These are phyloP conservation scores for Rhizophagus sp. DNA, from an alignment of 192 early-diverging fungal genomes.

Conservation along the genomic window DNA sequence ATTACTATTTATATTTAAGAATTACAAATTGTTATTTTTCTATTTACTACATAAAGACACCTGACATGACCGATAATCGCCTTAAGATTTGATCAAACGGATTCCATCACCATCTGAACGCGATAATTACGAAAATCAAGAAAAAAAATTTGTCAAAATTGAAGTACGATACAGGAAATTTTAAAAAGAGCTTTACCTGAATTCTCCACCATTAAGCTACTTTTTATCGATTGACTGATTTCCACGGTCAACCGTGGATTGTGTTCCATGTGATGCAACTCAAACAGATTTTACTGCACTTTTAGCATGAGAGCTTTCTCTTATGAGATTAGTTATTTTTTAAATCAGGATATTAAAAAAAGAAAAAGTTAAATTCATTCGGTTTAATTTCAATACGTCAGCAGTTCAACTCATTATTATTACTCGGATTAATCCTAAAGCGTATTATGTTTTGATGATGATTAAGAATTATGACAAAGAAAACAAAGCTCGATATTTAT, in stretches of 20 bases:
- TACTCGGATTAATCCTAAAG: no score
- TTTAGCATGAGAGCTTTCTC: background rate
- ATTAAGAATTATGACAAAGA: no score
- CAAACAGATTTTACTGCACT: background rate
- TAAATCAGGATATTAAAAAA: no score
- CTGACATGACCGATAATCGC: constrained; percentile 40
- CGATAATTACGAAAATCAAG: constrained; percentile 30
- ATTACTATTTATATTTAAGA: constrained; percentile 47
- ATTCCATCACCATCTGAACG: constrained; percentile 8
- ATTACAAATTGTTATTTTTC: constrained; percentile 31
- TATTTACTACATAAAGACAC: constrained; percentile 51
- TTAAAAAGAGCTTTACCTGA: constrained; percentile 3
- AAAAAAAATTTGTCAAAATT: background rate
- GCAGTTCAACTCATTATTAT: no score
- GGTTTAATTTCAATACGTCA: no score
- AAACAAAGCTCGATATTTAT: no score
- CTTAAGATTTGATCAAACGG: constrained; percentile 26
- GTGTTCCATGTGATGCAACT: no score
- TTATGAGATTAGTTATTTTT: no score
- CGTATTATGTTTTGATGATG: no score
- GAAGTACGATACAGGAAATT: no score
- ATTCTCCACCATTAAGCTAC: constrained; percentile 53
- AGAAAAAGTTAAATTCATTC: no score
- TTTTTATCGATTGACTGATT: background rate
- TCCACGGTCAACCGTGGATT: no score